A percentile compares a stretch with the other conserved stretches of the same genome.
Evolutionary conservation across 2,329 filamentous ascomycete genomes (phyloP).

Genomic region (Colletotrichum godetiae): DNA sequence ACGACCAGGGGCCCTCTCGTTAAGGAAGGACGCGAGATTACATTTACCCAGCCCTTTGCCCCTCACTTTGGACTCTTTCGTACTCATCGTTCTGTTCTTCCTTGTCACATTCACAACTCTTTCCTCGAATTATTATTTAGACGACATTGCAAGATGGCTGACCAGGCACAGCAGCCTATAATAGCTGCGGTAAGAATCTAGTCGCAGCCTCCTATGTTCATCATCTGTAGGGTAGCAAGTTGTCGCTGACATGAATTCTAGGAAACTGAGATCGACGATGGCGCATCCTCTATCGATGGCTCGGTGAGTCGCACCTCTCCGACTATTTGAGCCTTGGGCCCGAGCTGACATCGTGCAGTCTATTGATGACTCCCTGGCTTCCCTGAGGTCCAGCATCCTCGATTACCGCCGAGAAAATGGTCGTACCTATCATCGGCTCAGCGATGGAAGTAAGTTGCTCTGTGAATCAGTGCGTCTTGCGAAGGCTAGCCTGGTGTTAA

Average conservation of each 20-base stretch:
- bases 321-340: background rate
- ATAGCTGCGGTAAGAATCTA: background rate
- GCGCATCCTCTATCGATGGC: background rate
- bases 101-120: background rate
- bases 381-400: conserved; percentile 5
- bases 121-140: too few relatives aligned
- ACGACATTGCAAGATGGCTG: background rate
- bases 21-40: background rate
- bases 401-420: conserved; percentile 23
- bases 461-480: too few relatives aligned
- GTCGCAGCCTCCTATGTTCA: background rate
- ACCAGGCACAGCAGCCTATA: background rate
- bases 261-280: background rate
- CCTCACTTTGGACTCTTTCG: background rate
- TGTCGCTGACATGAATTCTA: background rate
- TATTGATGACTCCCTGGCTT: background rate
- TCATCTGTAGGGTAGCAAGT: too few relatives aligned
- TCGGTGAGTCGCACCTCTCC: background rate
- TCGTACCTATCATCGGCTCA: conserved; percentile 11
- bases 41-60: background rate
- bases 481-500: background rate
- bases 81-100: background rate
- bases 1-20: background rate
- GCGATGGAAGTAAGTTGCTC: conserved; percentile 39
- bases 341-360: background rate